Conservation (phyloP, 2,329 filamentous ascomycete genomes). For the Paecilomyces dactylethromorphus region DNA sequence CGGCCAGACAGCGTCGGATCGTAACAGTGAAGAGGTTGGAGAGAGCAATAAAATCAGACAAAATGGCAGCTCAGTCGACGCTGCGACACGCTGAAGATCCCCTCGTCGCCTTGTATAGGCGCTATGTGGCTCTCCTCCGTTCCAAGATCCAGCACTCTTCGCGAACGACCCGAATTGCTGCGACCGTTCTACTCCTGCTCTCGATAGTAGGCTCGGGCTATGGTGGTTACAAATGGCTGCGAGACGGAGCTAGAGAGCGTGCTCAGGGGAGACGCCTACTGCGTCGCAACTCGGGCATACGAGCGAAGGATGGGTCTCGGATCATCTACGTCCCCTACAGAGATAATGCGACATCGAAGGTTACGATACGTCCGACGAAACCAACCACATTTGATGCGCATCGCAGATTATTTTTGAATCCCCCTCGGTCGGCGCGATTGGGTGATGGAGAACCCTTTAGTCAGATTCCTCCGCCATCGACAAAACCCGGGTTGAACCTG, state of each 20-base stretch:
- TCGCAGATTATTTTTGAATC: conserved; percentile 84
- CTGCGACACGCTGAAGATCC: conserved; percentile 63
- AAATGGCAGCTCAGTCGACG: conserved; percentile 84
- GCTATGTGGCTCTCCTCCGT: conserved; percentile 44
- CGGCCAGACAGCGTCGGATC: conserved; percentile 1
- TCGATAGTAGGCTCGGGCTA: conserved; percentile 74
- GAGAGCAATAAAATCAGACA: conserved; percentile 1
- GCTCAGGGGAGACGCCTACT: conserved; percentile 77
- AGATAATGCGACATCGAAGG: conserved; percentile 68
- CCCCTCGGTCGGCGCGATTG: conserved; percentile 73
- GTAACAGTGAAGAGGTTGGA: conserved; percentile 1
- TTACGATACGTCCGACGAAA: conserved; percentile 85
- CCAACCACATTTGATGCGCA: conserved; percentile 94
- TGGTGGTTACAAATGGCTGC: conserved; percentile 74
- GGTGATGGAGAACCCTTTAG: conserved; percentile 54
- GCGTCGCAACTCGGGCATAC: conserved; percentile 83
- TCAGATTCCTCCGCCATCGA: conserved; percentile 76
- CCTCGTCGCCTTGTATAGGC: conserved; percentile 53
- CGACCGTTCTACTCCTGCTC: conserved; percentile 66
- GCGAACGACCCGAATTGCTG: conserved; percentile 64
- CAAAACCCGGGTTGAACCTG: conserved; percentile 88
- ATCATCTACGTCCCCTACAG: conserved; percentile 95
- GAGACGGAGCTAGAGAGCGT: conserved; percentile 64
- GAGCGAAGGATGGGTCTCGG: conserved; percentile 88
- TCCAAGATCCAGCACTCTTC: conserved; percentile 57